Evolutionary conservation across 2,329 filamentous ascomycete species (phyloP).

Genomic region (Curvularia spicifera): DNA sequence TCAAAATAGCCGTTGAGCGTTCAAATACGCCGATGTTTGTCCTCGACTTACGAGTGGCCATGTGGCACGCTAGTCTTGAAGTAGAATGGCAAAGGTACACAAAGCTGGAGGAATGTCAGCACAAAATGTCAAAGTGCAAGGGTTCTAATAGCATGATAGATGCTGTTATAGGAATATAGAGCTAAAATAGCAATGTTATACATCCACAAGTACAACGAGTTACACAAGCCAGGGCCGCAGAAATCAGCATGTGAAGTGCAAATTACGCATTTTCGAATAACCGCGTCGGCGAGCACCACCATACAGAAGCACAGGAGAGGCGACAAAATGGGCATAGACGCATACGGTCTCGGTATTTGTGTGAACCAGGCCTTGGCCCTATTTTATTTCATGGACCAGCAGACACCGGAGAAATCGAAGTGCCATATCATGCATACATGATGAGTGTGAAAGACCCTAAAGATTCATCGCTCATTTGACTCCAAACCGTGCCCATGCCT

Average conservation of each 20-base stretch:
- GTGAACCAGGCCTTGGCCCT: slow-evolving; percentile 45
- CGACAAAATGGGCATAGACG: slow-evolving; percentile 1
- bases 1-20: slow-evolving; percentile 2
- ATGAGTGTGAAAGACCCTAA: slow-evolving; percentile 47
- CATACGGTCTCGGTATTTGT: slow-evolving; percentile 26
- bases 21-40: neutral
- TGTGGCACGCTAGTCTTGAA: neutral
- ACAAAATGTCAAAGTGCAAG: neutral
- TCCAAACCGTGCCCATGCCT: slow-evolving; percentile 48
- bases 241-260: neutral
- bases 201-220: neutral
- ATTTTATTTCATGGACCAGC: slow-evolving; percentile 46
- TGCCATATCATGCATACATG: slow-evolving; percentile 49
- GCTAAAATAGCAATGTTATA: neutral
- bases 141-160: neutral
- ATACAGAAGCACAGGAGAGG: neutral
- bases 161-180: neutral
- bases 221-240: neutral
- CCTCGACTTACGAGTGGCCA: neutral
- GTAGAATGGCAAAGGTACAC: neutral
- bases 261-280: too few relatives aligned
- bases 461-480: slow-evolving; percentile 51
- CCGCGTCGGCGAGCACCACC: neutral
- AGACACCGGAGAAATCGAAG: slow-evolving; percentile 49
- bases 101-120: neutral